Base-by-base conservation (phyloP, 2,329 filamentous ascomycete species). In the Fusarium musae region DNA sequence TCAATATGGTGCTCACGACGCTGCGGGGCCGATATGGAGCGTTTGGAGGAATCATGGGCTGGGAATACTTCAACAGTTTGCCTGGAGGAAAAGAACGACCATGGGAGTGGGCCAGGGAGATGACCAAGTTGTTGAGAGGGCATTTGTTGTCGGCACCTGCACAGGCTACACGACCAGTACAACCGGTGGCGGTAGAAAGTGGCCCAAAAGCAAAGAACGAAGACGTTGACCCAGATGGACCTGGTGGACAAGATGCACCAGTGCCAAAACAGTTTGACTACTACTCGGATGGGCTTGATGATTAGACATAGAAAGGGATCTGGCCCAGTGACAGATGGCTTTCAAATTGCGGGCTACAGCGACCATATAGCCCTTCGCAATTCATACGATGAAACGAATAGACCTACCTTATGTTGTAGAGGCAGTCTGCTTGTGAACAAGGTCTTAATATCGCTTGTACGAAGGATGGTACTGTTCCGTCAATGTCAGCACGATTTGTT, bases 1-100 rank as follows among this genome's bases (percentile, higher is more conserved):
- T 88, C 42, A 82, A 82, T 3, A 69, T 78, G 12, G 85, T 87
- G 1, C 78, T 89, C 6, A 74, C 78, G 17, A 78, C 82, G 6
- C 76, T 90, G 32, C 78, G 81, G n/a, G 77, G 75, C 6, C 80
- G 83, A 59, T 93, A 93, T 76, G 88, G 89, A 3, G 84, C 84
- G 2, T 96, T 97, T 80, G 95, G 95, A 2, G 95, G 95, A 2
- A 91, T 98, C 11, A 96, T 96, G 91, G 94, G 94, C 5, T 98
- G 95, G 95, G 95, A 98, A 83, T 97, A 96, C 80, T 97, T 96
- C 84, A 97, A 97, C 84, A 90, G 92, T 62, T 80, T 91, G 65
- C 93, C 93, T 0, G 92, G 91, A 2, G 91, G 89, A 30, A 79
- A 79, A 5, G 84, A 85, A 17, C 83, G 86, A 62, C 93, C 93